phyloP scores from a whole-genome alignment of 2,329 filamentous ascomycete species.

The Cercospora berteroae region DNA sequence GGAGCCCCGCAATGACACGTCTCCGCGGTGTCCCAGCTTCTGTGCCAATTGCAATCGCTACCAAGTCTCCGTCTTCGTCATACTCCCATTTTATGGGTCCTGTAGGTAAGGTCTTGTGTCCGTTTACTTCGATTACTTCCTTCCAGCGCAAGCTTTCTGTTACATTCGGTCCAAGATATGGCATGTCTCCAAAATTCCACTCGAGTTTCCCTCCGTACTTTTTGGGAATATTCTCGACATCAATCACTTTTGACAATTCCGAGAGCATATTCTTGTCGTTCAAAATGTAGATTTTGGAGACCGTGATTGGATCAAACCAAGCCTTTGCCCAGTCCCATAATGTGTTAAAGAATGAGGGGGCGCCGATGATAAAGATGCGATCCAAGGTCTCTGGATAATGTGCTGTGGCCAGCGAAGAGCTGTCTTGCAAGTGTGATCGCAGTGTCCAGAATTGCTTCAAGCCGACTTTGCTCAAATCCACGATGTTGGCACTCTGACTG shows the following conservation, averaged over 20 bases:
- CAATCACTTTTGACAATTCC: constrained; percentile 78
- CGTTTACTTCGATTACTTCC: constrained; percentile 28
- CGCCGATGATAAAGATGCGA: constrained; percentile 82
- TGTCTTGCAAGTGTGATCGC: constrained; percentile 90
- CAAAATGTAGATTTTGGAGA: constrained; percentile 94
- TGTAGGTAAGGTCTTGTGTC: constrained; percentile 45
- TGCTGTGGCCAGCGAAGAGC: constrained; percentile 80
- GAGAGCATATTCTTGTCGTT: constrained; percentile 67
- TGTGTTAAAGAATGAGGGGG: constrained; percentile 85
- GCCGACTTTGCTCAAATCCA: constrained; percentile 84
- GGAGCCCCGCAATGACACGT: constrained; percentile 42
- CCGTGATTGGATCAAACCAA: constrained; percentile 87
- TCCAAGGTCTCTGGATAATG: constrained; percentile 95
- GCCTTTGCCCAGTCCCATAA: constrained; percentile 94
- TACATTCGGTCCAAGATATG: constrained; percentile 63
- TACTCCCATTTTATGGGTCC: constrained; percentile 50
- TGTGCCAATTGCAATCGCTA: constrained; percentile 47
- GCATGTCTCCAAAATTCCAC: constrained; percentile 74
- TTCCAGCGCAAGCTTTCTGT: constrained; percentile 45
- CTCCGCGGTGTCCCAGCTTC: constrained; percentile 44
- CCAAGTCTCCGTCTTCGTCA: constrained; percentile 43
- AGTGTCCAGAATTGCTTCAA: constrained; percentile 96
- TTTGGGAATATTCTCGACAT: constrained; percentile 78
- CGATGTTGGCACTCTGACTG: constrained; percentile 89
- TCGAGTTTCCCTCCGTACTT: constrained; percentile 85